phyloP scores from a whole-genome alignment of 176 grass and related monocot genomes.

The Tillandsia leiboldiana region DNA sequence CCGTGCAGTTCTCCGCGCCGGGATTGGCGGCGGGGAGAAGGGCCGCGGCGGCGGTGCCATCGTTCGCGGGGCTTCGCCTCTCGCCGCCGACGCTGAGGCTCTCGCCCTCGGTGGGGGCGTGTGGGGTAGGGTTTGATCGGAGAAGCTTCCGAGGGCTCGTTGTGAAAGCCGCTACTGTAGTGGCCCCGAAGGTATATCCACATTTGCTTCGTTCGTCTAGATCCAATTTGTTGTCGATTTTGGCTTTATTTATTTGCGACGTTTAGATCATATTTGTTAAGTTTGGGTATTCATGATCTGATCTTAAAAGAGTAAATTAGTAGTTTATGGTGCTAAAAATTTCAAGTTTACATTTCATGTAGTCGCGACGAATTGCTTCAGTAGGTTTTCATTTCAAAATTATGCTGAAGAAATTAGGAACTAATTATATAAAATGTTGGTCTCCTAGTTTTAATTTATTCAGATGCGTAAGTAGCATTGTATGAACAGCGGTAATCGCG shows the following conservation, averaged over 20 bases:
- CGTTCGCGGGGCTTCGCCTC: constrained; percentile 25
- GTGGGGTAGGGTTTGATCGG: background rate
- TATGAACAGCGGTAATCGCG: too few species aligned
- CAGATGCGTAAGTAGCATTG: too few species aligned
- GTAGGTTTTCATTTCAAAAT: too few species aligned
- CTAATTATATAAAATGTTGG: too few species aligned
- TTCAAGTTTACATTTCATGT: too few species aligned
- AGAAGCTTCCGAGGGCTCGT: constrained; percentile 2
- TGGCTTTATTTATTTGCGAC: constrained; percentile 1
- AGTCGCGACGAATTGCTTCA: too few species aligned
- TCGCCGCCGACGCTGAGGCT: constrained; percentile 1
- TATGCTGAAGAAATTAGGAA: too few species aligned
- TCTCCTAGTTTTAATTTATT: too few species aligned
- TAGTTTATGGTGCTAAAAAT: too few species aligned
- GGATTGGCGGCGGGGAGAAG: constrained; percentile 3
- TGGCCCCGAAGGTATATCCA: constrained; percentile 15
- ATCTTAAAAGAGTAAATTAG: too few species aligned
- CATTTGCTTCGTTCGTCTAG: too few species aligned
- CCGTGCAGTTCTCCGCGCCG: constrained; percentile 14
- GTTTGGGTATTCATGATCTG: too few species aligned
- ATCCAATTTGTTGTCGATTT: background rate
- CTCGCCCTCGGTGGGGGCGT: constrained; percentile 4
- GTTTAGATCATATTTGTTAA: background rate
- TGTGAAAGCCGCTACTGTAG: constrained; percentile 19
- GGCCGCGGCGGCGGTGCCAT: constrained; percentile 21